phyloP scores from a whole-genome alignment of 2,329 filamentous ascomycete species.

The Alternaria sp. region DNA sequence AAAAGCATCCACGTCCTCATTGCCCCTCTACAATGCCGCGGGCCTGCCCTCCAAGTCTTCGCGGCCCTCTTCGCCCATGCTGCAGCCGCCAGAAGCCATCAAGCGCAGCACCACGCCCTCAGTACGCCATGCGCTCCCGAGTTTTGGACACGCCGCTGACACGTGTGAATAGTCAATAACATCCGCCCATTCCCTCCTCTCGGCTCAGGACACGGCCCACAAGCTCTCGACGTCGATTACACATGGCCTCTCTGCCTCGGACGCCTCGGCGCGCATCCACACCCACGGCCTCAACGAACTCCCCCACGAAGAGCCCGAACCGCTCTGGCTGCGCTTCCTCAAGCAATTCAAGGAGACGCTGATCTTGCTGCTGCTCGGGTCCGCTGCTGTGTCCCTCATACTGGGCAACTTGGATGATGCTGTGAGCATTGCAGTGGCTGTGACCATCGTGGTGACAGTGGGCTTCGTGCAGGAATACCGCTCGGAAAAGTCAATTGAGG shows the following conservation, averaged over 20 bases:
- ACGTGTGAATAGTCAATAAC: constrained; percentile 49
- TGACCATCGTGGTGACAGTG: constrained; percentile 95
- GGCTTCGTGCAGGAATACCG: constrained; percentile 98
- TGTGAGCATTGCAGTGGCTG: constrained; percentile 91
- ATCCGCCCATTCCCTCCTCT: constrained; percentile 67
- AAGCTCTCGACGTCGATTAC: constrained; percentile 82
- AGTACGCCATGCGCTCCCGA: constrained; percentile 27
- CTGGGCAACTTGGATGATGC: constrained; percentile 96
- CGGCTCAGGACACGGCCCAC: constrained; percentile 77
- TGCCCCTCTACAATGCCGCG: constrained; percentile 63
- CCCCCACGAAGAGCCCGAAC: constrained; percentile 90
- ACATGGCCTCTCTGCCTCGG: constrained; percentile 78
- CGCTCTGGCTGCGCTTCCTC: constrained; percentile 91
- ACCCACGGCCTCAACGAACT: constrained; percentile 92
- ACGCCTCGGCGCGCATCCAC: constrained; percentile 79
- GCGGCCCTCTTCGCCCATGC: constrained; percentile 38
- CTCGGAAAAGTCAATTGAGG: constrained; percentile 96
- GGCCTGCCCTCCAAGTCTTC: constrained; percentile 35
- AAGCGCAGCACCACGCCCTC: constrained; percentile 39
- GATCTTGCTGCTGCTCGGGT: constrained; percentile 88
- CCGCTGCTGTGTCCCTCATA: constrained; percentile 84
- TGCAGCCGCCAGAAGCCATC: constrained; percentile 36
- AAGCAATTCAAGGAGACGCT: constrained; percentile 97
- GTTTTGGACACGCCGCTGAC: constrained; percentile 22
- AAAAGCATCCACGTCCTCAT: constrained; percentile 63